Base-by-base conservation (phyloP, 2,329 filamentous ascomycete genomes). In the Venturia aucupariae region DNA sequence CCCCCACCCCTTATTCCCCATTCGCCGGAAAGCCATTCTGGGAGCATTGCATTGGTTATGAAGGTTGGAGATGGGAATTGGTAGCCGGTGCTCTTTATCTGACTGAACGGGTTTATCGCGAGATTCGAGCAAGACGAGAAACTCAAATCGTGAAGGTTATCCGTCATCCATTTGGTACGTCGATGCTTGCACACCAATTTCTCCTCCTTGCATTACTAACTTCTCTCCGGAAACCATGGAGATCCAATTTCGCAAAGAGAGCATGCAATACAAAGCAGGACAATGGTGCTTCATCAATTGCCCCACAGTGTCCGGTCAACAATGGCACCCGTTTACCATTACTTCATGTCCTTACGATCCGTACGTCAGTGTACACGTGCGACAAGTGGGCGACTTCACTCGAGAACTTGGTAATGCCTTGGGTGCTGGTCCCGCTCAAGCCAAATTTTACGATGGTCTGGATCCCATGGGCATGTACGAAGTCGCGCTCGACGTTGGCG, bases 321-420 rank as follows among this genome's bases (percentile, higher is more conserved):
- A 99, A 79, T 99, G 94, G 94, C 94, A 99, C 77, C 94, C 94
- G 0, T 99, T 97, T 75, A 99, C 94, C 72, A 97, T 99, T 76
- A 99, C 94, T 2, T 97, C 94, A 11, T 99, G 94, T 77, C 94
- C 94, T 5, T 94, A 91, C 72, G 94, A 99, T 71, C 90, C 90
- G 0, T 97, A 97, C 73, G 86, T 97, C 69, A 96, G 91, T 46
- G 84, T 99, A 38, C 94, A 99, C 76, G 87, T 99, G 65, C 90
- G 94, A 60, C 94, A 97, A 79, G 93, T 97, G 7, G 94, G 94
- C 69, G 94, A 99, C 78, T 99, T 96, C 74, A 99, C 94, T 15
- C 86, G 87, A 67, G 86, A 88, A n/a, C 84, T 99, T n/a, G 94
- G 92, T 73, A 90, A 97, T 71, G 90, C 93, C 11, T 85, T 97